Evolutionary conservation across 148 eudicot genomes (phyloP).

Genomic region (Arbutus unedo): DNA sequence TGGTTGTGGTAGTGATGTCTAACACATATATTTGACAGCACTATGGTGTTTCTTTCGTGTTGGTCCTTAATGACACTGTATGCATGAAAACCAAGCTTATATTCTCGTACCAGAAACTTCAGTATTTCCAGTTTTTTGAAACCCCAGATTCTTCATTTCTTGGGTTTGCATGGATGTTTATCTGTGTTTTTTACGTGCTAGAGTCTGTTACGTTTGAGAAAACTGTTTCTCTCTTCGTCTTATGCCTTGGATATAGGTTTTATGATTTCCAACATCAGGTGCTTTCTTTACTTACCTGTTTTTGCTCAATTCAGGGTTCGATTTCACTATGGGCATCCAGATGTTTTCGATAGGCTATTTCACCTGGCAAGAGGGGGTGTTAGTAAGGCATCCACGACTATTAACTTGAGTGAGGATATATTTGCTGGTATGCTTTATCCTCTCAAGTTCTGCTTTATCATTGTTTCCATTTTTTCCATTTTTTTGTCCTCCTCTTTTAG

Average conservation of each 20-base stretch:
- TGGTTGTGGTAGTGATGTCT: background rate
- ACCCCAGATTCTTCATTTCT: background rate
- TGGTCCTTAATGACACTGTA: background rate
- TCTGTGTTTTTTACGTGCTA: background rate
- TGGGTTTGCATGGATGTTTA: background rate
- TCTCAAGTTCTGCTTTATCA: background rate
- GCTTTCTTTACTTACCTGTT: background rate
- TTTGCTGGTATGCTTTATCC: conserved; percentile 74
- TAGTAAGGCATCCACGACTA: conserved; percentile 95
- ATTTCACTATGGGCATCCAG: conserved; percentile 99
- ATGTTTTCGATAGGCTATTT: conserved; percentile 93
- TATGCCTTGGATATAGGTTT: background rate
- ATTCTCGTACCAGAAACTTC: background rate
- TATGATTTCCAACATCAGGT: background rate
- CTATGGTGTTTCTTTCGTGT: background rate
- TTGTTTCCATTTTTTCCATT: background rate
- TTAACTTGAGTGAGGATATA: conserved; percentile 95
- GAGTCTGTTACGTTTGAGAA: background rate
- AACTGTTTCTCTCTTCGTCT: background rate
- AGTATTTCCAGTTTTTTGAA: background rate
- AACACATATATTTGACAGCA: background rate
- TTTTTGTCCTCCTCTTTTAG: background rate
- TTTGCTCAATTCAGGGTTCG: conserved; percentile 64
- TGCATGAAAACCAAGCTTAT: background rate
- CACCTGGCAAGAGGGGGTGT: conserved; percentile 98